Evolutionary conservation across 495 filamentous ascomycete species (phyloP), one percentile per base, ranked within the genome.

Genomic region (Melanomma pulvis-pyrius): DNA sequence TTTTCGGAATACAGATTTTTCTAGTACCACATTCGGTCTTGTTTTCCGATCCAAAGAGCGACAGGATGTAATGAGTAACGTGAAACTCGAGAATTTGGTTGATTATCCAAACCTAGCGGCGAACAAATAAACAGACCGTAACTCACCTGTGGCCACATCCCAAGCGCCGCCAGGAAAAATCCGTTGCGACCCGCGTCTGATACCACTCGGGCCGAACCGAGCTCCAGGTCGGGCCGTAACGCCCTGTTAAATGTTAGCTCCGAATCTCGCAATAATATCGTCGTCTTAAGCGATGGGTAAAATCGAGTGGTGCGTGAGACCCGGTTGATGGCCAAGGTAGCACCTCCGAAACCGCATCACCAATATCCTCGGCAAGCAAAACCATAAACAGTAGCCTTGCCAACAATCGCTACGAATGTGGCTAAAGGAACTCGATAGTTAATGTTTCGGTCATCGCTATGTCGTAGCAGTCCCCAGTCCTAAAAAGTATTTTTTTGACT

Each of bases 181-280:
- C 26, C 82, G 70, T 46, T 77, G 71, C 3, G 81, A 82, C 1
- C 80, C 82, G 28, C 74, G 73, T 26, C 82, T 79, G 54, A 84
- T 83, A 17, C 80, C 82, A 44, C 65, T 65, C 1, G 82, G 82
- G 13, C 82, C 82, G 63, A 77, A 84, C 9, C 82, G 73, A 24
- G 81, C 80, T n/a, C 82, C 82, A 13, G 79, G 82, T 30, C 82
- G 69, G 51, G 73, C 80, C 4, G 81, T 83, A 15, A 82, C 80
- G 17, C 64, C 76, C 78, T 79, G 36, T 32, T 53, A 24, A 54
- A n/a, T 8, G 26, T 61, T 28, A 61, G 55, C 29, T 25, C 11
- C 8, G 24, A 8, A 8, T 36, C 9, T 19, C 21, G 21, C 2
- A n/a, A 15, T 57, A 8, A 13, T 55, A 29, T n/a, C 39, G n/a